Percentiles rank a stretch among this genome's conserved stretches.
phyloP scores from a whole-genome alignment of 139 green algal species.

The Chlorella sorokiniana region DNA sequence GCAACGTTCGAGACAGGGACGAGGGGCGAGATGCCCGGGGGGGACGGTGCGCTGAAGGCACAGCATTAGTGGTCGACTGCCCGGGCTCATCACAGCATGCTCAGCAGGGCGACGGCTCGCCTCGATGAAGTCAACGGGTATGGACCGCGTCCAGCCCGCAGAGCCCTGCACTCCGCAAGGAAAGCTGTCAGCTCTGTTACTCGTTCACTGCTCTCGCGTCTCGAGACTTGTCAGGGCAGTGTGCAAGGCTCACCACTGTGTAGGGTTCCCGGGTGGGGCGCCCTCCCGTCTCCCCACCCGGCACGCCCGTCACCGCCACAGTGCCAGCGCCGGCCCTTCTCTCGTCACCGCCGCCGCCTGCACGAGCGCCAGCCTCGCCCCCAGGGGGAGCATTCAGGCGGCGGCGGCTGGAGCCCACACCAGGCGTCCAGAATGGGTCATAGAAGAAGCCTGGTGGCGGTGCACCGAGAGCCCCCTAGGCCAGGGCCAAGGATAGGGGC shows the following conservation, averaged over 20 bases:
- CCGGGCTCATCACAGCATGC: background rate
- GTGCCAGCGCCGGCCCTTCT: background rate
- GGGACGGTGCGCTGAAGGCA: no score
- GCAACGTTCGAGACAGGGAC: no score
- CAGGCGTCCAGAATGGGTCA: background rate
- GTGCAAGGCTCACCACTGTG: background rate
- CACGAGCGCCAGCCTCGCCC: background rate
- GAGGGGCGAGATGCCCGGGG: no score
- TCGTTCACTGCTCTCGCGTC: no score
- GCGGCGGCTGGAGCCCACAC: background rate
- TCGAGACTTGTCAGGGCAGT: no score
- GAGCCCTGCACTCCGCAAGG: background rate
- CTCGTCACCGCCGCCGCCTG: background rate
- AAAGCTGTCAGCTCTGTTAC: no score
- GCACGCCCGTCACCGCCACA: background rate
- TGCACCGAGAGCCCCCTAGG: no score
- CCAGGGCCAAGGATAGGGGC: background rate
- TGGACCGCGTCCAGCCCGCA: slow-evolving; percentile 23
- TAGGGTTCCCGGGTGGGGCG: background rate
- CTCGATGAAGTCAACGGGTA: slow-evolving; percentile 40
- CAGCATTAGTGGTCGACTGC: no score
- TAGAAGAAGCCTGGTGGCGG: background rate
- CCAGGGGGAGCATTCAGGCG: background rate
- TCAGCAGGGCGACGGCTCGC: background rate
- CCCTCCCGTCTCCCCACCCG: background rate